Conservation (phyloP, 768 basidiomycete genomes). For the Amanita rubescens region DNA sequence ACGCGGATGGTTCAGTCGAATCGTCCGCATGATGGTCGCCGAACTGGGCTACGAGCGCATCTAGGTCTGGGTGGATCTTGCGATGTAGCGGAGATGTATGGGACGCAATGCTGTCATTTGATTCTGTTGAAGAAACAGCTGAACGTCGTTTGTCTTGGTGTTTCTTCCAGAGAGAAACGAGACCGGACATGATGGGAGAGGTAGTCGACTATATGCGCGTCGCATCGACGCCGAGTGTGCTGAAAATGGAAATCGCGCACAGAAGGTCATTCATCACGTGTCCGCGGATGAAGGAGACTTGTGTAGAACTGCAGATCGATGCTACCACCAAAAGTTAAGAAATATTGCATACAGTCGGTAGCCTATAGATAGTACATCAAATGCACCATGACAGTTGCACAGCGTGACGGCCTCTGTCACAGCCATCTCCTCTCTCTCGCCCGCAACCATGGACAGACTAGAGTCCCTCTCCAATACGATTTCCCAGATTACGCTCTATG, state of each 20-base stretch:
- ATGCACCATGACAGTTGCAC: no score
- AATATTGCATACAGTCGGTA: no score
- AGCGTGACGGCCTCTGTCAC: not conserved
- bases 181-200: not conserved
- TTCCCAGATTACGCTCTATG: conserved; percentile 84
- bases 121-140: not conserved
- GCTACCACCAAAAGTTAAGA: not conserved
- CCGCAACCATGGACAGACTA: conserved; percentile 61
- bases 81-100: conserved; percentile 10
- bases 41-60: conserved; percentile 17
- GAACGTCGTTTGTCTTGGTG: not conserved
- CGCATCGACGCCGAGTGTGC: not conserved
- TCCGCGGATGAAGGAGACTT: not conserved
- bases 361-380: no score
- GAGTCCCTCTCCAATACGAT: conserved; percentile 69
- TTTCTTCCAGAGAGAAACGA: conserved; percentile 4
- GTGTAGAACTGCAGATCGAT: not conserved
- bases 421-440: not conserved
- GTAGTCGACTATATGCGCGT: conserved; percentile 1
- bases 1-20: not conserved
- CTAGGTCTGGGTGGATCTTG: conserved; percentile 33
- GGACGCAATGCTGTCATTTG: not conserved
- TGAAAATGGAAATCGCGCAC: not conserved
- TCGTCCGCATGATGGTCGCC: conserved; percentile 12
- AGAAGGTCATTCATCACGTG: not conserved